Base-by-base conservation (phyloP, 495 filamentous ascomycete species). In the Aspergillus egyptiacus region DNA sequence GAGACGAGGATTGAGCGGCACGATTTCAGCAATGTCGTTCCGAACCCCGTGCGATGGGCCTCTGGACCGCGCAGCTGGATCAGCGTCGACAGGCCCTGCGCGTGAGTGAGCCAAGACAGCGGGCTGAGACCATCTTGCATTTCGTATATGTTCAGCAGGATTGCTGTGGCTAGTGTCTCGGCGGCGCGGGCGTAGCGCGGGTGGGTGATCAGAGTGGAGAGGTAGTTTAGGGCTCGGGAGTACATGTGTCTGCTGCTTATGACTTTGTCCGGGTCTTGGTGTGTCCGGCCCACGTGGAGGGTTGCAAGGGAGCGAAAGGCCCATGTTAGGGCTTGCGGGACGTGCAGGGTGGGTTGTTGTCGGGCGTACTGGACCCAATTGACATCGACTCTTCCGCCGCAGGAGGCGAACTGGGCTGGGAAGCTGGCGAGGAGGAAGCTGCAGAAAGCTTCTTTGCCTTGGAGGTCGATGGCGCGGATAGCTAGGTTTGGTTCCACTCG, bases 71-170 rank as follows among this genome's bases (percentile, higher is more conserved):
- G 61, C 10, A 58, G 45, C 15, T 53, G 48, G 8, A 66, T 59
- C n/a, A 64, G 46, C 6, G 49, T 46, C 13, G 53, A 51, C 8
- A 61, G 46, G 19, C 65, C 65, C 6, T 59, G 61, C 11, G 61
- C 53, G 43, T 66, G 63, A 27, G 52, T 53, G 10, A 66, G 30
- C 59, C 63, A 68, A 1, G 59, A 55, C 13, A 48, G 24, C 18
- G 38, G 36, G 14, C 51, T 54, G 10, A 60, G 60, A 14, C 61
- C 49, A 11, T 54, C 56, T 35, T 58, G 45, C 27, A 64, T 32
- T 43, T 66, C 61, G 36, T 63, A 66, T 17, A 64, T 46, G 10
- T 48, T 55, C 3, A 64, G 54, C 13, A 64, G 41, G 23, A 61
- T 53, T 2, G 53, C 58, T 0, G 41, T 49, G 24, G 54, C 53